Percentiles rank a stretch among this genome's conserved stretches.
These are phyloP conservation scores for Rutstroemia sp. DNA, from an alignment of 2,329 filamentous ascomycete species.

Conservation along the genomic window DNA sequence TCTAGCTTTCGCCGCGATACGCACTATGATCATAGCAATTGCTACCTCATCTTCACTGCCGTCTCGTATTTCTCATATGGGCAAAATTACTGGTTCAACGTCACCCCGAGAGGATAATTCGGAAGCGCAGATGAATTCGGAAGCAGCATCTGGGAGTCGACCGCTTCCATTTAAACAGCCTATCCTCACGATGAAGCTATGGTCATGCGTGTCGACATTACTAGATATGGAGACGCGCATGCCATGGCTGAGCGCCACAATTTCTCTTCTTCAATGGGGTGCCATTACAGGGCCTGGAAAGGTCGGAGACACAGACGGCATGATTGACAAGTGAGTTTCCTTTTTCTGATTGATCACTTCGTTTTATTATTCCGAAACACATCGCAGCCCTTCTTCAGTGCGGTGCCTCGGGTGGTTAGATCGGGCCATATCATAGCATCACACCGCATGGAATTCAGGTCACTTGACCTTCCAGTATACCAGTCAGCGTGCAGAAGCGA, in stretches of 20 bases:
- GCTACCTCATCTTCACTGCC: constrained; percentile 62
- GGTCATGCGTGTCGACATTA: constrained; percentile 65
- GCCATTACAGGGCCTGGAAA: constrained; percentile 66
- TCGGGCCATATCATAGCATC: constrained; percentile 8
- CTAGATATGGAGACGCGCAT: constrained; percentile 71
- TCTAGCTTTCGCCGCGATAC: constrained; percentile 50
- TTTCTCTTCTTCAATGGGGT: constrained; percentile 70
- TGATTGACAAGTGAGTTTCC: constrained; percentile 72
- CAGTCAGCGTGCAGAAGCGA: constrained; percentile 25
- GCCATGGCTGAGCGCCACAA: constrained; percentile 77
- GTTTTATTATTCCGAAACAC: background rate
- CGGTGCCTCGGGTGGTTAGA: background rate
- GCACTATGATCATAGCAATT: constrained; percentile 57
- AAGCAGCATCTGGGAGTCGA: constrained; percentile 12
- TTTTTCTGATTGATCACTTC: constrained; percentile 12
- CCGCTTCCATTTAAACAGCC: constrained; percentile 24
- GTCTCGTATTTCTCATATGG: constrained; percentile 36
- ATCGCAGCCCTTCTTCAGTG: constrained; percentile 5
- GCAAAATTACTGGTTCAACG: constrained; percentile 17
- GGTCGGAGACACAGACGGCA: constrained; percentile 66
- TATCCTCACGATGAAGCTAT: constrained; percentile 68
- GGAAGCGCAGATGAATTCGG: constrained; percentile 11
- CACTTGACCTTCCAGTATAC: constrained; percentile 43
- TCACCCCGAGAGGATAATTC: constrained; percentile 21
- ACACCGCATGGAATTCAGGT: constrained; percentile 12